phyloP scores from a whole-genome alignment of 805 yeast genomes.

The Saturnispora zaruensis region DNA sequence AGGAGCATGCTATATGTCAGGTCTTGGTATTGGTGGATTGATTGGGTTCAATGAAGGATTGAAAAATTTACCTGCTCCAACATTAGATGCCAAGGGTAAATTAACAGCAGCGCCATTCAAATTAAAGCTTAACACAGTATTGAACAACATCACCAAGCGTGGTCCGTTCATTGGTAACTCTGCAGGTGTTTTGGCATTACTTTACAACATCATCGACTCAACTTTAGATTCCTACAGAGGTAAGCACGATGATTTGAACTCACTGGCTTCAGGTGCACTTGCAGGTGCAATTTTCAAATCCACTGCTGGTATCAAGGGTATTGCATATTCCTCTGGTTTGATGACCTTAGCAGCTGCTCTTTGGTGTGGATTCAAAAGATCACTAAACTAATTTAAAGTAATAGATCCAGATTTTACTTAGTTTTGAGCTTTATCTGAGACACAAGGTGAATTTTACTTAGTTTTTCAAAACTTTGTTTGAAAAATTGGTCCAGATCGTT shows the following conservation, averaged over 20 bases:
- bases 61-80: constrained; percentile 51
- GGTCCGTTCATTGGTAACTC: constrained; percentile 95
- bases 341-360: constrained; percentile 86
- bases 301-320: constrained; percentile 76
- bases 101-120: constrained; percentile 61
- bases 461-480: neutral
- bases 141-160: constrained; percentile 87
- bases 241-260: constrained; percentile 77
- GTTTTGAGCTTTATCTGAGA: neutral
- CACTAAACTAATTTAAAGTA: constrained; percentile 8
- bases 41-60: constrained; percentile 86
- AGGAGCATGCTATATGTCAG: constrained; percentile 83
- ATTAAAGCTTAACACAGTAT: constrained; percentile 77
- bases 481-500: neutral
- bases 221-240: constrained; percentile 76
- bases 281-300: constrained; percentile 89
- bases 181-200: constrained; percentile 87
- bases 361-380: constrained; percentile 78
- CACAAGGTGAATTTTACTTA: neutral
- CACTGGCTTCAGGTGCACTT: constrained; percentile 81
- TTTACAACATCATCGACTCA: constrained; percentile 79
- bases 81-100: constrained; percentile 45
- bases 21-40: constrained; percentile 83
- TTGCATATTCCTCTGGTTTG: constrained; percentile 77
- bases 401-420: neutral